phyloP scores from a whole-genome alignment of 805 yeast genomes.

The Saturnispora quitensis region DNA sequence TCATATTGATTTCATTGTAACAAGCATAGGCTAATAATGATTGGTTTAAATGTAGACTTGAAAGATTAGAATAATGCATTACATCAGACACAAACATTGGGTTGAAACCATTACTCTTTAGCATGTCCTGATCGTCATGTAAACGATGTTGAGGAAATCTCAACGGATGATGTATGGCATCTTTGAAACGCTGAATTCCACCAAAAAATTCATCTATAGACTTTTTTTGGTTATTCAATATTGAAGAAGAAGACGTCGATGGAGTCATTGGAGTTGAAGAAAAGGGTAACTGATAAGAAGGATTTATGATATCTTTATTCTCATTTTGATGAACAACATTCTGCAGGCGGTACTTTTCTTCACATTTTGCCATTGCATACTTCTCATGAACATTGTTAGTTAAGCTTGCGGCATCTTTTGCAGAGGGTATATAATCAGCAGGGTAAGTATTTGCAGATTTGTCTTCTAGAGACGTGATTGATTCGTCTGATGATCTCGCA shows the following conservation, averaged over 20 bases:
- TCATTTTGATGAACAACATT: background rate
- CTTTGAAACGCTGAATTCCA: background rate
- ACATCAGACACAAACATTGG: slow-evolving; percentile 8
- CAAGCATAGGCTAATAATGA: slow-evolving; percentile 7
- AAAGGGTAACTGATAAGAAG: background rate
- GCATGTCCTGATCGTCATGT: background rate
- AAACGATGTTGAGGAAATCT: slow-evolving; percentile 1
- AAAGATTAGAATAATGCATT: slow-evolving; percentile 4
- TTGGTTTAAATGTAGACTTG: slow-evolving; percentile 2
- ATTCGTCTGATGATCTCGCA: background rate
- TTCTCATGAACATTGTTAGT: background rate
- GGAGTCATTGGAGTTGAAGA: background rate
- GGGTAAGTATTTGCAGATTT: background rate
- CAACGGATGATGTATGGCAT: background rate
- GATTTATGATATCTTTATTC: background rate
- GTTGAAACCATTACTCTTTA: background rate
- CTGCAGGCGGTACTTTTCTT: background rate
- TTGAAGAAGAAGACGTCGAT: background rate
- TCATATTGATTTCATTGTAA: slow-evolving; percentile 6
- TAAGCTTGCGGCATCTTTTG: background rate
- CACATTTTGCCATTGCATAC: background rate
- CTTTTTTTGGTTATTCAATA: background rate
- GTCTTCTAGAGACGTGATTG: background rate
- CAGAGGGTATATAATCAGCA: background rate
- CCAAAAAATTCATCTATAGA: background rate